These are phyloP conservation scores for Cladosporium phlei DNA, from an alignment of 2,329 filamentous ascomycete genomes.

Conservation along the genomic window DNA sequence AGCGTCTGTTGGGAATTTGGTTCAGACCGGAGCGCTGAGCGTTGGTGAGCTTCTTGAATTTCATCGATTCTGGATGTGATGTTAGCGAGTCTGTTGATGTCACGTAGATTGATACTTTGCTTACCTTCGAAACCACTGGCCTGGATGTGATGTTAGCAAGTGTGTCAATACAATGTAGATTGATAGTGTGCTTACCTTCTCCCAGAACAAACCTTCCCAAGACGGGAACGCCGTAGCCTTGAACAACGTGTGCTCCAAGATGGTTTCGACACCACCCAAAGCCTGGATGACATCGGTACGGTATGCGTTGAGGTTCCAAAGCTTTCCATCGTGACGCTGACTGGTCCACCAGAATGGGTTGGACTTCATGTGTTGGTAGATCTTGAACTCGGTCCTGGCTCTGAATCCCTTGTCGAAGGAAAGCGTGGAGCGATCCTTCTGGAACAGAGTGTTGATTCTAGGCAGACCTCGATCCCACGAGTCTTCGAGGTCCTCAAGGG, in stretches of 20 bases:
- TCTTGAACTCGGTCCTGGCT: conserved; percentile 91
- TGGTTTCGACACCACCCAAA: conserved; percentile 92
- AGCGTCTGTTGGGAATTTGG: conserved; percentile 97
- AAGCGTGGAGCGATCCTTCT: conserved; percentile 93
- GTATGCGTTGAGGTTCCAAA: conserved; percentile 96
- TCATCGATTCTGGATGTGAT: conserved; percentile 57
- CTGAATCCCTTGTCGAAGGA: conserved; percentile 99
- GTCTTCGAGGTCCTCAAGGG: conserved; percentile 92
- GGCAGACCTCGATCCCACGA: conserved; percentile 97
- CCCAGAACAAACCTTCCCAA: conserved; percentile 94
- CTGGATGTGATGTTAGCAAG: conserved; percentile 20
- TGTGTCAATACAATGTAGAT: conserved; percentile 33
- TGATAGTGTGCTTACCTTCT: conserved; percentile 41
- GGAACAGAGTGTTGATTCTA: conserved; percentile 97
- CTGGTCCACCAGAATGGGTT: conserved; percentile 99
- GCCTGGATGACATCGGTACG: conserved; percentile 96
- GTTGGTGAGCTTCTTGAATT: conserved; percentile 98
- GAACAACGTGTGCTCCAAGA: conserved; percentile 92
- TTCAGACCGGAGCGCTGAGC: conserved; percentile 95
- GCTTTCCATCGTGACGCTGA: conserved; percentile 90
- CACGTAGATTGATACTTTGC: conserved; percentile 22
- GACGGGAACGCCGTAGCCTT: conserved; percentile 92
- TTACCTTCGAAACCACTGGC: conserved; percentile 4
- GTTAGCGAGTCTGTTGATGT: conserved; percentile 25
- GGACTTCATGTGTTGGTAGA: conserved; percentile 98